Percentiles rank a stretch among this genome's conserved stretches.
Conservation (phyloP, 805 yeast genomes). For the Saturnispora kantuleensis region DNA sequence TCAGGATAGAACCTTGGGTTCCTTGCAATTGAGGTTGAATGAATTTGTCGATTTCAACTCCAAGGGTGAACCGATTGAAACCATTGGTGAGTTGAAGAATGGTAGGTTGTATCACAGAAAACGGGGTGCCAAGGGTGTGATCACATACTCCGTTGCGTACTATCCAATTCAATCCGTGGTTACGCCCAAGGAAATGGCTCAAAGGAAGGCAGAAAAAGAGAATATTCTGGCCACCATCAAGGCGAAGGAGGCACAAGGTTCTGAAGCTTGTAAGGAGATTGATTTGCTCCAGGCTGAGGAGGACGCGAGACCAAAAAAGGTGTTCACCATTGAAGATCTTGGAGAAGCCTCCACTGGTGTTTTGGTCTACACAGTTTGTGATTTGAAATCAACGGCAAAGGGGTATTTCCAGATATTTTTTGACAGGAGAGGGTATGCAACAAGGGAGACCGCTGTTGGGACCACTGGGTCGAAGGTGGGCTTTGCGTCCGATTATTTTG, state of each 20-base stretch:
- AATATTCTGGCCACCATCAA: constrained; percentile 16
- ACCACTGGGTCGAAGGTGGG: constrained; percentile 26
- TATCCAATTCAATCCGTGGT: constrained; percentile 77
- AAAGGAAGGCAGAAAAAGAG: constrained; percentile 32
- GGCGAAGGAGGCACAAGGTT: constrained; percentile 24
- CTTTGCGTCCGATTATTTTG: constrained; percentile 59
- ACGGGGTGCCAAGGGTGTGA: constrained; percentile 76
- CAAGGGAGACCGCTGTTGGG: constrained; percentile 45
- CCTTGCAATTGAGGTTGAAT: constrained; percentile 57
- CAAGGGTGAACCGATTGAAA: constrained; percentile 47
- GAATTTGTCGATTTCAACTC: constrained; percentile 65
- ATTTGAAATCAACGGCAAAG: constrained; percentile 47
- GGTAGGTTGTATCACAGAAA: constrained; percentile 55
- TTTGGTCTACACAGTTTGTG: constrained; percentile 54
- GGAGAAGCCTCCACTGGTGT: constrained; percentile 63
- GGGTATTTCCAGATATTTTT: constrained; percentile 65
- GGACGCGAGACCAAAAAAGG: constrained; percentile 33
- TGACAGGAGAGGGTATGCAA: constrained; percentile 64
- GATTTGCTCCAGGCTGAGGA: constrained; percentile 18
- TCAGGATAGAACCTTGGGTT: constrained; percentile 84
- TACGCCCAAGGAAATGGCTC: constrained; percentile 62
- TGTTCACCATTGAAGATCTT: constrained; percentile 50
- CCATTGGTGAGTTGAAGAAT: constrained; percentile 45
- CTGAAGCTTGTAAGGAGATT: constrained; percentile 8
- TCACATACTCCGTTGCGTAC: constrained; percentile 68